Conservation (phyloP, 2,329 filamentous ascomycete species). For the Arthrobotrys iridis region DNA sequence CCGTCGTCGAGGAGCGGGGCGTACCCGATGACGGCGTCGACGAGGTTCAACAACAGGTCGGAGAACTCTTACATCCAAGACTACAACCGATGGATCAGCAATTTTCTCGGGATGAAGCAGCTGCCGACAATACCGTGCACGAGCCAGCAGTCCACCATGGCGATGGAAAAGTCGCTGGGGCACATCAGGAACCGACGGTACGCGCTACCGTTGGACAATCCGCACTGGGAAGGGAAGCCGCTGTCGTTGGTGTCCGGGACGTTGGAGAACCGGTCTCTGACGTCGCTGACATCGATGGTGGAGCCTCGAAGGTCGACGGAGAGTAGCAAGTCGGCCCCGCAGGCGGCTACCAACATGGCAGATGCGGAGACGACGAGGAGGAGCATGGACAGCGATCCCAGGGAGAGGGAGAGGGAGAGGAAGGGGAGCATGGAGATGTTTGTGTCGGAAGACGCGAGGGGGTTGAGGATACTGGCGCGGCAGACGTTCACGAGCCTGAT, state of each 20-base stretch:
- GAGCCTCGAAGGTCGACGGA: slow-evolving; percentile 36
- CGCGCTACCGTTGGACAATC: slow-evolving; percentile 64
- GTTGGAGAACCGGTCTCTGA: slow-evolving; percentile 45
- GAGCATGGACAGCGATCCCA: slow-evolving; percentile 53
- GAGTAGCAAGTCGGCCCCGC: slow-evolving; percentile 47
- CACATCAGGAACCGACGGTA: slow-evolving; percentile 78
- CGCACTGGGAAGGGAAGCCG: slow-evolving; percentile 57
- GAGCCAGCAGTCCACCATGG: slow-evolving; percentile 76
- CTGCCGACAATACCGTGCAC: slow-evolving; percentile 81
- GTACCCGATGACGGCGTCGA: slow-evolving; percentile 83
- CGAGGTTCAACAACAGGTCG: slow-evolving; percentile 73
- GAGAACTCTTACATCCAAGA: slow-evolving; percentile 84
- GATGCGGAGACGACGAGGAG: slow-evolving; percentile 6
- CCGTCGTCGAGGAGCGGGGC: slow-evolving; percentile 74
- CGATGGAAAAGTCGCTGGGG: slow-evolving; percentile 79
- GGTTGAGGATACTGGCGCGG: slow-evolving; percentile 57
- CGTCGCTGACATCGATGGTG: slow-evolving; percentile 23
- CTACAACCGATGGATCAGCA: slow-evolving; percentile 83
- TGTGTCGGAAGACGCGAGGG: slow-evolving; percentile 56
- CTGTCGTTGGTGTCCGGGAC: slow-evolving; percentile 17
- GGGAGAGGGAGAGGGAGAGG: slow-evolving; percentile 18
- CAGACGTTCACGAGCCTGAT: slow-evolving; percentile 60
- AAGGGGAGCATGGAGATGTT: slow-evolving; percentile 28
- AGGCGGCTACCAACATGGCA: not conserved
- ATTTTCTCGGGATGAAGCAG: slow-evolving; percentile 76